Percentiles rank a stretch among this genome's conserved stretches.
Evolutionary conservation across 2,329 filamentous ascomycete species (phyloP).

Genomic region (Myriosclerotinia curreyana): DNA sequence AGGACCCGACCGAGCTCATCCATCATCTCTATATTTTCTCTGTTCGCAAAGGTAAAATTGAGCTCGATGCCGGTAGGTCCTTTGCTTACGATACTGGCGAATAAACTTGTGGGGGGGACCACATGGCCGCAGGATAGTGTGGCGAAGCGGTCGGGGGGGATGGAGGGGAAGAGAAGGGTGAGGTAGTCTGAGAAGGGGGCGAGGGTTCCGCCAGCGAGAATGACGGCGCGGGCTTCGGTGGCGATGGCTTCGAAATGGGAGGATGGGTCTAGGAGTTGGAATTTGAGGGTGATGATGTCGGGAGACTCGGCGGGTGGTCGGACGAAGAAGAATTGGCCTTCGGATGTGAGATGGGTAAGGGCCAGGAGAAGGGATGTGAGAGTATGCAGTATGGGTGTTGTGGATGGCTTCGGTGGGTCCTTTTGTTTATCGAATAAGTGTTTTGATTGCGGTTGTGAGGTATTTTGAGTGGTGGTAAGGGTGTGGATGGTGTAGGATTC

Average conservation of each 20-base stretch:
- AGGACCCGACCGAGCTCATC: slow-evolving; percentile 71
- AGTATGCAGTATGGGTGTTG: slow-evolving; percentile 44
- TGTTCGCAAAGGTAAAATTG: slow-evolving; percentile 83
- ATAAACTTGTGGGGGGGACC: slow-evolving; percentile 76
- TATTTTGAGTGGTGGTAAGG: slow-evolving; percentile 33
- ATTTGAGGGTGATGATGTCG: slow-evolving; percentile 62
- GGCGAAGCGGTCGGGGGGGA: slow-evolving; percentile 60
- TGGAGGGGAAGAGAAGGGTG: slow-evolving; percentile 77
- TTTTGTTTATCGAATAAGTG: not conserved
- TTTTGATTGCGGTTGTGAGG: slow-evolving; percentile 23
- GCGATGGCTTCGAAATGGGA: slow-evolving; percentile 88
- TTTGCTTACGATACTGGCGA: slow-evolving; percentile 67
- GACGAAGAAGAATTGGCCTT: slow-evolving; percentile 64
- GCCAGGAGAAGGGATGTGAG: slow-evolving; percentile 70
- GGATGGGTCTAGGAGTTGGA: slow-evolving; percentile 86
- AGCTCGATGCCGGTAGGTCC: slow-evolving; percentile 55
- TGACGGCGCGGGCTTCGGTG: slow-evolving; percentile 77
- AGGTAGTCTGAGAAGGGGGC: slow-evolving; percentile 92
- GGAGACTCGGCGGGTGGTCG: slow-evolving; percentile 40
- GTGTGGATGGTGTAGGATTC: slow-evolving; percentile 76
- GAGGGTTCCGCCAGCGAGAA: slow-evolving; percentile 95
- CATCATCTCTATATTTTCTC: slow-evolving; percentile 62
- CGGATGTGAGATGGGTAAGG: slow-evolving; percentile 78
- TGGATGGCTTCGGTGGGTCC: slow-evolving; percentile 20
- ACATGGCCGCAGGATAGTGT: slow-evolving; percentile 94